Base-by-base conservation (phyloP, 148 eudicot species). In the Agrostemma githago region DNA sequence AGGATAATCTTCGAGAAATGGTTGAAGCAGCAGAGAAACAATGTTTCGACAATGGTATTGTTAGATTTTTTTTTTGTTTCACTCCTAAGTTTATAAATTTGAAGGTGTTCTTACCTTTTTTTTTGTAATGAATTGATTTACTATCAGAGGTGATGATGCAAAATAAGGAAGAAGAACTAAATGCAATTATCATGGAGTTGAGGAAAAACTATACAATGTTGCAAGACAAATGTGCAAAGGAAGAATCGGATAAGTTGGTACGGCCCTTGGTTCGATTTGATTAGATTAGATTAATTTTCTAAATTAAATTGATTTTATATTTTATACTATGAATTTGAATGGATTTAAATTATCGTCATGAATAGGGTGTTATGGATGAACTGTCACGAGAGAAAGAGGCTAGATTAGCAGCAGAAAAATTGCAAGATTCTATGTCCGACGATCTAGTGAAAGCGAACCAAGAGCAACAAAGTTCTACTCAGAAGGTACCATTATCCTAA, bases 151-250 rank as follows among this genome's bases (percentile, higher is more conserved):
- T 77, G 83, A 59, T 92, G 75, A 90, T 92, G 93, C 84, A 84
- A 75, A 85, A 84, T 42, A 95, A 88, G 83, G 98, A 95, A 81
- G 98, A 95, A 71, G 98, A 95, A 72, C 66, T 92, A 81, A 92
- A 92, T 78, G 84, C 93, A 26, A 92, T 95, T 37, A 90, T 95
- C 63, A 79, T 84, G 87, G 98, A 90, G 80, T 78, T 95, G 79
- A 86, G 93, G 69, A 87, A 84, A 81, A 88, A 90, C 81, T 78
- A 83, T 66, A 79, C 77, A 39, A 76, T 88, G 72, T 79, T 90
- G 79, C 96, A 91, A 72, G 96, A 88, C 71, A 95, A 88, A 78
- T 83, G 90, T 65, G 72, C 84, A 0, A 87, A 92, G 76, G 98
- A 83, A 83, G 93, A 92, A 78, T 81, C 83, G 6, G 90, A 87